Percentiles rank a stretch among this genome's conserved stretches.
Conservation (phyloP, 352 stramenopile species). For the Globisporangium emineosum region DNA sequence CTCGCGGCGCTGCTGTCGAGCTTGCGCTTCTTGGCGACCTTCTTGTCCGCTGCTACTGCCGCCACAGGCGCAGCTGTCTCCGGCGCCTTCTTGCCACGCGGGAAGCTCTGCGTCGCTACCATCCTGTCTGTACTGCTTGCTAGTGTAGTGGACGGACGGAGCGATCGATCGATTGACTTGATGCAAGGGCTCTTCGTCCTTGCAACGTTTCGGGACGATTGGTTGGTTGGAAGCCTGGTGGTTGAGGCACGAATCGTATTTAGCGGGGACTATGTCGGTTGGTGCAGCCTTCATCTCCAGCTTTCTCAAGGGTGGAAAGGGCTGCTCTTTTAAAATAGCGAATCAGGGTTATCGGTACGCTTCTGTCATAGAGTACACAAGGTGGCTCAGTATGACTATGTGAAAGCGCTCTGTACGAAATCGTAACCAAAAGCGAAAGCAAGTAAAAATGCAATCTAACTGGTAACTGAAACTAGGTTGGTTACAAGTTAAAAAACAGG, state of each 20-base stretch:
- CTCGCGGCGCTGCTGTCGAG: slow-evolving; percentile 24
- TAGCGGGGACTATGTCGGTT: not conserved
- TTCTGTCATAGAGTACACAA: not conserved
- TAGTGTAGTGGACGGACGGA: not conserved
- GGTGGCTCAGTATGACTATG: not conserved
- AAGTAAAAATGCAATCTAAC: no score
- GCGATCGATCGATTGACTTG: slow-evolving; percentile 8
- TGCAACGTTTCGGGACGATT: slow-evolving; percentile 18
- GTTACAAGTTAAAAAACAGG: no score
- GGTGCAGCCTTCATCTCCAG: not conserved
- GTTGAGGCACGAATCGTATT: not conserved
- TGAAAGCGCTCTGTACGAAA: not conserved
- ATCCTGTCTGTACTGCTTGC: slow-evolving; percentile 13
- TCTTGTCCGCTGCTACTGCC: slow-evolving; percentile 7
- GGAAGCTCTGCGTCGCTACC: slow-evolving; percentile 55
- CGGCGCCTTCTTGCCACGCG: slow-evolving; percentile 59
- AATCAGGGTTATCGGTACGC: not conserved
- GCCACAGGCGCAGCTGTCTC: slow-evolving; percentile 1
- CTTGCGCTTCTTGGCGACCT: slow-evolving; percentile 46
- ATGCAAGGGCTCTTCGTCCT: not conserved
- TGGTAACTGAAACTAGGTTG: no score
- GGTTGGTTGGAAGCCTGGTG: slow-evolving; percentile 5
- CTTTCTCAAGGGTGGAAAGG: not conserved
- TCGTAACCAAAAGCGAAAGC: no score
- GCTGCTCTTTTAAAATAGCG: not conserved